A percentile compares a stretch with the other conserved stretches of the same genome.
Evolutionary conservation across 805 yeast genomes (phyloP).

Genomic region (Wickerhamiella dianesei): DNA sequence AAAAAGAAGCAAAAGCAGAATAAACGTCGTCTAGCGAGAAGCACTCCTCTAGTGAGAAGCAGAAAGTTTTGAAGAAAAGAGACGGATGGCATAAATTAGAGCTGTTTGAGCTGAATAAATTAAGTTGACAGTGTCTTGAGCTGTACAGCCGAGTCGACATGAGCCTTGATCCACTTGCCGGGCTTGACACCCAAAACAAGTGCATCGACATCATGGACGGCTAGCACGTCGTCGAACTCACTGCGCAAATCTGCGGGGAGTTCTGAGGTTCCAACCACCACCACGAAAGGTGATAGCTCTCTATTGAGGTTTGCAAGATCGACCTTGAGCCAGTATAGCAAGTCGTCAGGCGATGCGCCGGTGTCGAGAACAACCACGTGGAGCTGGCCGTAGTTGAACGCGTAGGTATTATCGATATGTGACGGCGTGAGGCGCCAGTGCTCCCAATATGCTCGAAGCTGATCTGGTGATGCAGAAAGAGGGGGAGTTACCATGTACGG

Average conservation of each 20-base stretch:
- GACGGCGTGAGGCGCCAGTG: slow-evolving; percentile 1
- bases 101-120: not conserved
- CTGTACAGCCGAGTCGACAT: not conserved
- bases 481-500: slow-evolving; percentile 1
- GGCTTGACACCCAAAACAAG: not conserved
- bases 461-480: not conserved
- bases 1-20: too few relatives aligned
- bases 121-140: not conserved
- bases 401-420: not conserved
- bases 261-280: not conserved
- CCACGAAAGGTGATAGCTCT: not conserved
- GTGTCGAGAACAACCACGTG: slow-evolving; percentile 1
- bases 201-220: not conserved
- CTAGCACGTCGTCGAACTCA: not conserved
- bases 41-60: too few relatives aligned
- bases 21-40: too few relatives aligned
- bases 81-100: not conserved
- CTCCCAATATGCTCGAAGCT: not conserved
- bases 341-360: not conserved
- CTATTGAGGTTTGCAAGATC: slow-evolving; percentile 1
- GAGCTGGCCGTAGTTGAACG: not conserved
- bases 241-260: not conserved
- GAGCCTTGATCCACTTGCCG: not conserved
- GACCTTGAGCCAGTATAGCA: slow-evolving; percentile 1
- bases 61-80: not conserved